Conservation (phyloP, 768 basidiomycete species). For the Boletus rubescentipes region DNA sequence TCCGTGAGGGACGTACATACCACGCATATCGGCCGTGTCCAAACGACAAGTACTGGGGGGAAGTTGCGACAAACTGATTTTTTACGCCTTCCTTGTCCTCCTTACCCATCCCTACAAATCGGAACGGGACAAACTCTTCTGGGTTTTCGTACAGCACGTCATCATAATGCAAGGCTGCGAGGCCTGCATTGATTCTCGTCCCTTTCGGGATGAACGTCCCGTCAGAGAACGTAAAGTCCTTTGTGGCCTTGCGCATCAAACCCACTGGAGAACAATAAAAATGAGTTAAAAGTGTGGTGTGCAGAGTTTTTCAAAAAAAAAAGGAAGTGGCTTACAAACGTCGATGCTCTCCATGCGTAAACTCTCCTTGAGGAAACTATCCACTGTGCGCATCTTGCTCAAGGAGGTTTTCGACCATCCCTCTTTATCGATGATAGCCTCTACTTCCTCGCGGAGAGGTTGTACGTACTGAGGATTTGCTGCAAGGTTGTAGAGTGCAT, state of each 20-base stretch:
- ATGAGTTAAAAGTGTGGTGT: no score
- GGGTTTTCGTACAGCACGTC: constrained; percentile 31
- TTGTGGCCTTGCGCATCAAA: constrained; percentile 31
- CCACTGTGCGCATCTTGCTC: constrained; percentile 32
- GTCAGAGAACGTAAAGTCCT: constrained; percentile 35
- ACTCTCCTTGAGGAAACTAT: constrained; percentile 40
- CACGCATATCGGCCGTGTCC: constrained; percentile 29
- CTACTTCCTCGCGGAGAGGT: constrained; percentile 37
- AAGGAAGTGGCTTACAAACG: neutral
- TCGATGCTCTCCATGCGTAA: constrained; percentile 28
- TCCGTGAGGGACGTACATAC: no score
- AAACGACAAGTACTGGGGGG: constrained; percentile 34
- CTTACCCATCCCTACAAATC: constrained; percentile 41
- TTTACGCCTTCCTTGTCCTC: constrained; percentile 34
- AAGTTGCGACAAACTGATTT: constrained; percentile 36
- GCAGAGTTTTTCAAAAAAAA: no score
- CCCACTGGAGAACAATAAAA: constrained; percentile 13
- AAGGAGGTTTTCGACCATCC: constrained; percentile 10
- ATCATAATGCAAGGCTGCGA: constrained; percentile 9
- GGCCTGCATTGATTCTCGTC: constrained; percentile 3
- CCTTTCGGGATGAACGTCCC: constrained; percentile 37
- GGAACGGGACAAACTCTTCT: constrained; percentile 9
- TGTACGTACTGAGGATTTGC: constrained; percentile 3
- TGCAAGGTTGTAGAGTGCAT: neutral
- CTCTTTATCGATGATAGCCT: constrained; percentile 7